phyloP scores from a whole-genome alignment of 805 yeast species.

The Osmozyma mogii region DNA sequence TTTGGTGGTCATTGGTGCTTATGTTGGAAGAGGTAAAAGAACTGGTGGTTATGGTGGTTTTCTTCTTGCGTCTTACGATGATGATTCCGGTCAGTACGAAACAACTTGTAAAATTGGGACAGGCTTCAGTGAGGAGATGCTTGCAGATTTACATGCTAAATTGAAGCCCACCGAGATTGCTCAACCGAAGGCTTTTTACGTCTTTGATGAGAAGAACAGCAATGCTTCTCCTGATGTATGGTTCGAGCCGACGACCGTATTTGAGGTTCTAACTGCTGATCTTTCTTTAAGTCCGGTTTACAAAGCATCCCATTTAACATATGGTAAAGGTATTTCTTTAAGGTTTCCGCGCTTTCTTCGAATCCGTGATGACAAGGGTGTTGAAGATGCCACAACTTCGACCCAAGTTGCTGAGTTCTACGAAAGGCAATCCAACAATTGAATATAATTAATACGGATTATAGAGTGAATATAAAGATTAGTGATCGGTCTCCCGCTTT shows the following conservation, averaged over 20 bases:
- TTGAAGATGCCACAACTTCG: constrained; percentile 81
- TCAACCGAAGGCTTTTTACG: constrained; percentile 58
- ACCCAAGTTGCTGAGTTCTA: constrained; percentile 81
- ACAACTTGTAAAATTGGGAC: constrained; percentile 97
- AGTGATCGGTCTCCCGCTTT: constrained; percentile 18
- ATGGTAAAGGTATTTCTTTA: constrained; percentile 78
- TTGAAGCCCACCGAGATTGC: constrained; percentile 61
- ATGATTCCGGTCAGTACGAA: constrained; percentile 87
- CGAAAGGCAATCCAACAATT: constrained; percentile 50
- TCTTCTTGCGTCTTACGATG: constrained; percentile 80
- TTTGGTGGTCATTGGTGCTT: constrained; percentile 89
- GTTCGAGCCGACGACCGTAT: constrained; percentile 80
- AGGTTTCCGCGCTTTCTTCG: constrained; percentile 84
- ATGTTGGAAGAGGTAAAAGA: constrained; percentile 87
- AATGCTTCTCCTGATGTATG: constrained; percentile 84
- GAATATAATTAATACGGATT: neutral
- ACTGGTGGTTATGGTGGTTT: constrained; percentile 96
- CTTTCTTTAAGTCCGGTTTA: constrained; percentile 82
- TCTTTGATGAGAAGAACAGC: constrained; percentile 52
- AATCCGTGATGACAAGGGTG: constrained; percentile 75
- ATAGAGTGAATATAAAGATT: neutral
- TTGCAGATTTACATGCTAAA: constrained; percentile 49
- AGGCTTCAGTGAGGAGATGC: constrained; percentile 84
- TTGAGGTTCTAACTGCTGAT: constrained; percentile 91
- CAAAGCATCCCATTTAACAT: constrained; percentile 68